Evolutionary conservation across 73 alveolate species (phyloP).

Genomic region (Halteria grandinella): DNA sequence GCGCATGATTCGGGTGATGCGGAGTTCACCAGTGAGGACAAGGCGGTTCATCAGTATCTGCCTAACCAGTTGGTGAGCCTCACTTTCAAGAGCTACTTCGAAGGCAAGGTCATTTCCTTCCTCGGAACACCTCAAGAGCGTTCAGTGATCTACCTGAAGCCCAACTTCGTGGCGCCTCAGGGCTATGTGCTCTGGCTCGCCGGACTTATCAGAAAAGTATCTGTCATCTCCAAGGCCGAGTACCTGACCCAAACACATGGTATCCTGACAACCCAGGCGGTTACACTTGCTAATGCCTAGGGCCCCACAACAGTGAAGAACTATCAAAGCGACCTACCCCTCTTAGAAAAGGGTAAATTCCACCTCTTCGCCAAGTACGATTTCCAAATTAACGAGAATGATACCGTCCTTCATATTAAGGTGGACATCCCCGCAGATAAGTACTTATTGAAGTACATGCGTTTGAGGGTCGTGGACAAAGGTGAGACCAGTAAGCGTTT

Average conservation of each 20-base stretch:
- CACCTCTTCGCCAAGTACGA: conserved; percentile 51
- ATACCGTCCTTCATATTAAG: conserved; percentile 23
- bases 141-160: conserved; percentile 38
- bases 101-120: conserved; percentile 1
- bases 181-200: conserved; percentile 65
- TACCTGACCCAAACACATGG: no score
- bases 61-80: conserved; percentile 23
- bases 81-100: conserved; percentile 29
- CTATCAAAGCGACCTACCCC: conserved; percentile 48
- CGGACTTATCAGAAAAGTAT: conserved; percentile 8
- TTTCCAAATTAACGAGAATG: conserved; percentile 15
- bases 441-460: conserved; percentile 45
- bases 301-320: no score
- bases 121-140: background rate
- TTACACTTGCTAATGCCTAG: no score
- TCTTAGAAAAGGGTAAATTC: conserved; percentile 47
- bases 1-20: no score
- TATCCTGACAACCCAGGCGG: no score
- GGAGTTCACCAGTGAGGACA: background rate
- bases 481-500: background rate
- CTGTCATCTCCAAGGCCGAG: conserved; percentile 32
- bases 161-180: conserved; percentile 53
- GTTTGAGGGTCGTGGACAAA: conserved; percentile 49
- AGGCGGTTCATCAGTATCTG: background rate
- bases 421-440: conserved; percentile 53